Conservation (phyloP, 305 asterid species). For the Euphrasia arctica region DNA sequence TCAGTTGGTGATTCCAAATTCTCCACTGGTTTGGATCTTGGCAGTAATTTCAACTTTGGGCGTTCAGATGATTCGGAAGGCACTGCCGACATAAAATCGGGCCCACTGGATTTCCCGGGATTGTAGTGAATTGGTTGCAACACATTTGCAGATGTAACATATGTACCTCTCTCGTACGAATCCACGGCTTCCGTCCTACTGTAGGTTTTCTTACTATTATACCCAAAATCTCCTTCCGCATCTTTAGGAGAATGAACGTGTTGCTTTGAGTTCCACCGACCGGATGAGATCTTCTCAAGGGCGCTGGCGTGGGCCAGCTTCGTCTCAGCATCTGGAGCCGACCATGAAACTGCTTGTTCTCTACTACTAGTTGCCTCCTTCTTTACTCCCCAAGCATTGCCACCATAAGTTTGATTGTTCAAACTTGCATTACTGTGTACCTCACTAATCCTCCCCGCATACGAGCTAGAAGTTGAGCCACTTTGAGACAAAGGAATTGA, state of each 20-base stretch:
- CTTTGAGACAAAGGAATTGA: slow-evolving; percentile 49
- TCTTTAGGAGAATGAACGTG: slow-evolving; percentile 46
- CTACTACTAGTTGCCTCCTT: slow-evolving; percentile 52
- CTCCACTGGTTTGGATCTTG: slow-evolving; percentile 88
- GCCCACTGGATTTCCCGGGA: slow-evolving; percentile 35
- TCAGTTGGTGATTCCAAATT: slow-evolving; percentile 39
- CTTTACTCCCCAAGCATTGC: slow-evolving; percentile 79
- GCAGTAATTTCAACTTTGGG: slow-evolving; percentile 84
- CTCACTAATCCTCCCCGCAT: slow-evolving; percentile 56
- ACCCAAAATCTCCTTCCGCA: slow-evolving; percentile 40
- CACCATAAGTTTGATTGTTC: slow-evolving; percentile 40
- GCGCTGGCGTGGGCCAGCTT: slow-evolving; percentile 96
- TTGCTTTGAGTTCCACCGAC: slow-evolving; percentile 86
- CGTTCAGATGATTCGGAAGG: slow-evolving; percentile 61
- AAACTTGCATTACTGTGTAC: slow-evolving; percentile 40
- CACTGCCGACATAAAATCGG: slow-evolving; percentile 35
- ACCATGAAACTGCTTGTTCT: slow-evolving; percentile 55
- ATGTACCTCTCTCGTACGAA: slow-evolving; percentile 40
- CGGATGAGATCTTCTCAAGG: slow-evolving; percentile 84
- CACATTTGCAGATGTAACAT: slow-evolving; percentile 31
- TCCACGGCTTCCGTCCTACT: slow-evolving; percentile 43
- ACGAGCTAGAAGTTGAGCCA: slow-evolving; percentile 41
- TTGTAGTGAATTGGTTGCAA: slow-evolving; percentile 12
- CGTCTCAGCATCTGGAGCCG: slow-evolving; percentile 69
- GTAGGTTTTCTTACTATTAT: slow-evolving; percentile 32